Percentiles rank a stretch among this genome's conserved stretches.
Evolutionary conservation across 1,284 basidiomycete genomes (phyloP).

Genomic region (Tilletia horrida): DNA sequence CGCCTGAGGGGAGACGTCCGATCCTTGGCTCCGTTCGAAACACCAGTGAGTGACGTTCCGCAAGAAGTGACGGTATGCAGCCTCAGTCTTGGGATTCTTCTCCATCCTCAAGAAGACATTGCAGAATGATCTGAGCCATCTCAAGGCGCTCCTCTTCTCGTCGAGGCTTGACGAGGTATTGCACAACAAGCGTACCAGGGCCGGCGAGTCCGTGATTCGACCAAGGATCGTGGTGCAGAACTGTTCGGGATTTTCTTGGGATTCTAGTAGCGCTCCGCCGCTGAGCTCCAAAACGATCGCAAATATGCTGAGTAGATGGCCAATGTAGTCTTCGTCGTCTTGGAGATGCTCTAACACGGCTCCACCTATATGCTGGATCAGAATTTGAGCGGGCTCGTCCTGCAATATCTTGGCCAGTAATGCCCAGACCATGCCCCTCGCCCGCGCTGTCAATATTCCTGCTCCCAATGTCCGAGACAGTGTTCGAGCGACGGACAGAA

Average conservation of each 20-base stretch:
- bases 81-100: conserved; percentile 18
- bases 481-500: not conserved
- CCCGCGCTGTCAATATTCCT: not conserved
- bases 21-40: conserved; percentile 46
- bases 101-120: not conserved
- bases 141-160: conserved; percentile 19
- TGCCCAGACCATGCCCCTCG: not conserved
- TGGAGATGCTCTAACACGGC: conserved; percentile 1
- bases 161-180: no score
- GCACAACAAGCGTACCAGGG: conserved; percentile 25
- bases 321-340: not conserved
- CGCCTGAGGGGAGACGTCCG: conserved; percentile 27
- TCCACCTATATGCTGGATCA: not conserved
- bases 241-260: not conserved
- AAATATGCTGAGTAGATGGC: not conserved
- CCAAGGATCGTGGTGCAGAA: conserved; percentile 9
- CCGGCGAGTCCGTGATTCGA: conserved; percentile 19
- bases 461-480: not conserved
- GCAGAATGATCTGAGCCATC: conserved; percentile 28
- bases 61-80: conserved; percentile 36
- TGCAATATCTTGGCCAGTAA: not conserved
- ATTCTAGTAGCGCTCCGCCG: not conserved
- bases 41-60: conserved; percentile 46
- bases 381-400: not conserved
- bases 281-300: not conserved